Conservation (phyloP, 148 eudicot genomes). For the Camellia granthamiana region DNA sequence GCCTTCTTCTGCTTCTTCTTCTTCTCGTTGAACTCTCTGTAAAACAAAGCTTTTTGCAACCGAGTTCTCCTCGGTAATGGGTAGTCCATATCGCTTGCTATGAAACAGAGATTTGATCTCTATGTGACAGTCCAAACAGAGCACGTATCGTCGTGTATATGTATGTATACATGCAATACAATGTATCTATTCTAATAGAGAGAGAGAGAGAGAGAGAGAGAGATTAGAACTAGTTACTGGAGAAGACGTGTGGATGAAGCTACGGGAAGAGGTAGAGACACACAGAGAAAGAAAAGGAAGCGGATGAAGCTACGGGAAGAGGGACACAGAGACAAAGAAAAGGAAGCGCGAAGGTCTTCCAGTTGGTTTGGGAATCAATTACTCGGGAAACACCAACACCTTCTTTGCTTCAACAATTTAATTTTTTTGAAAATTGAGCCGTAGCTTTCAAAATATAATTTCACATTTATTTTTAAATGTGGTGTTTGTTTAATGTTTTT, state of each 20-base stretch:
- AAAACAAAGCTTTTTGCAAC: background rate
- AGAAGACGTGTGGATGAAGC: background rate
- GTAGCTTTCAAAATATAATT: too few relatives aligned
- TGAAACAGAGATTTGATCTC: background rate
- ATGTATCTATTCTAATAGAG: background rate
- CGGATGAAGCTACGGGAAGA: too few relatives aligned
- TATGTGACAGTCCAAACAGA: slow-evolving; percentile 4
- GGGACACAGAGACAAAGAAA: too few relatives aligned
- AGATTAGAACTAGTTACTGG: background rate
- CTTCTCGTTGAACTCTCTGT: background rate
- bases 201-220: background rate
- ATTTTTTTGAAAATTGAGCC: too few relatives aligned
- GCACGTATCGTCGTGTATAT: background rate
- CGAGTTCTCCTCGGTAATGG: slow-evolving; percentile 6
- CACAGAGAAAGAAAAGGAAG: too few relatives aligned
- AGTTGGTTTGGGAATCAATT: too few relatives aligned
- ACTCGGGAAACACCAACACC: too few relatives aligned
- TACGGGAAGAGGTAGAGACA: too few relatives aligned
- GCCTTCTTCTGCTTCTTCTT: background rate
- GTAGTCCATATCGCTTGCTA: slow-evolving; percentile 6
- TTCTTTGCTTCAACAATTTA: too few relatives aligned
- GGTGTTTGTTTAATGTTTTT: too few relatives aligned
- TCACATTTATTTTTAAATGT: too few relatives aligned
- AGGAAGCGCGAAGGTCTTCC: too few relatives aligned
- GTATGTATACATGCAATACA: background rate